Evolutionary conservation across 1,284 basidiomycete species (phyloP).

Genomic region (Xerocomus minutiporus): DNA sequence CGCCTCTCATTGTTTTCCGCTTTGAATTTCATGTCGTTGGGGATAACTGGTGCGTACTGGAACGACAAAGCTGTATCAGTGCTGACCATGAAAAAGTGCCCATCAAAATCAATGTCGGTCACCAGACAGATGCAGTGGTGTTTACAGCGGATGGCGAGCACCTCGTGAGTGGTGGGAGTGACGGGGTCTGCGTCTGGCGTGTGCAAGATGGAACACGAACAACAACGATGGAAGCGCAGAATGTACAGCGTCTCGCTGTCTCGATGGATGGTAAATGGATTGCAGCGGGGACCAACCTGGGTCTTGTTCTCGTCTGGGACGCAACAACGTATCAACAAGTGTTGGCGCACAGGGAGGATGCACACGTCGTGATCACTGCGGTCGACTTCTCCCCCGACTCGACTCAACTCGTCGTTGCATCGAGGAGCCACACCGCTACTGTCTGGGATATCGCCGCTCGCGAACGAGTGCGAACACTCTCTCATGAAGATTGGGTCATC

Average conservation of each 20-base stretch:
- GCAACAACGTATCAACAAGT: not conserved
- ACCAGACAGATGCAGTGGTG: not conserved
- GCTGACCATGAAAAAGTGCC: not conserved
- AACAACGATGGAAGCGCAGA: not conserved
- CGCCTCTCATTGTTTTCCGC: not conserved
- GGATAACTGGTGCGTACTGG: not conserved
- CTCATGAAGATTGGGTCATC: not conserved
- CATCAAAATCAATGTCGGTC: not conserved
- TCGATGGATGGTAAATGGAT: constrained; percentile 8
- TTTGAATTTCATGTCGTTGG: not conserved
- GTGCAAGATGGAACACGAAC: not conserved
- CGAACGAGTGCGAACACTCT: not conserved
- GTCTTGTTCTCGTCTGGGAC: not conserved
- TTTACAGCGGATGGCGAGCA: not conserved
- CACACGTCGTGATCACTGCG: not conserved
- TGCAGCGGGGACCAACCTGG: not conserved
- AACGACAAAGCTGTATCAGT: not conserved
- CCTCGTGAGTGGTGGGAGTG: not conserved
- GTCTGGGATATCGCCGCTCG: not conserved
- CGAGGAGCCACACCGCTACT: not conserved
- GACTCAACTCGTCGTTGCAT: constrained; percentile 3
- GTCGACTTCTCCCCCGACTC: constrained; percentile 15
- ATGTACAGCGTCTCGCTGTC: not conserved
- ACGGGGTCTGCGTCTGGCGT: not conserved
- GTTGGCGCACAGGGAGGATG: not conserved